These are phyloP conservation scores for Forsythia viridissima DNA, from an alignment of 257 asterid species.

Conservation along the genomic window DNA sequence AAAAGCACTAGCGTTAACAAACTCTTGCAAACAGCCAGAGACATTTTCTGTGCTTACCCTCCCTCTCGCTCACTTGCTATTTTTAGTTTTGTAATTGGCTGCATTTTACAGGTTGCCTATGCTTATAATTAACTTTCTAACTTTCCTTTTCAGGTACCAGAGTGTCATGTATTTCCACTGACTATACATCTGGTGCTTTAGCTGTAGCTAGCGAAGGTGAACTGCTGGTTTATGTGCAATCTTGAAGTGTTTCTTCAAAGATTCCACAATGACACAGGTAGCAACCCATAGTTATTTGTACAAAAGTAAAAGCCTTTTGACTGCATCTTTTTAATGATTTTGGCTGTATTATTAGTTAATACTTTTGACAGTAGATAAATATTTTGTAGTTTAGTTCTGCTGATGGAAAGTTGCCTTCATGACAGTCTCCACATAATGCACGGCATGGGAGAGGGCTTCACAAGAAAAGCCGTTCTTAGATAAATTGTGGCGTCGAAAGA, in stretches of 20 bases:
- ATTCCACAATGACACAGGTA: background rate
- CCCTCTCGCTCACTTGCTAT: background rate
- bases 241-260: conserved; percentile 29
- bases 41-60: background rate
- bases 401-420: background rate
- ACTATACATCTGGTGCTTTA: conserved; percentile 58
- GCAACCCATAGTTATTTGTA: background rate
- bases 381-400: background rate
- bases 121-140: background rate
- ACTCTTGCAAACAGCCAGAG: background rate
- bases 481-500: too few species aligned
- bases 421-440: background rate
- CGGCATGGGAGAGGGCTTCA: background rate
- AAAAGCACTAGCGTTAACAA: background rate
- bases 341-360: background rate
- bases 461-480: too few species aligned
- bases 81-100: background rate
- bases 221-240: conserved; percentile 60
- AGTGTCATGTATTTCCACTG: conserved; percentile 61
- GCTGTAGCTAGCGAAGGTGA: conserved; percentile 72
- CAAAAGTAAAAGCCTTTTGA: background rate
- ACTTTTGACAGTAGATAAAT: background rate
- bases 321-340: background rate
- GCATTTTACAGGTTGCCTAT: background rate
- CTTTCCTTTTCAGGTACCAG: conserved; percentile 45